These are phyloP conservation scores for Globisporangium emineosum DNA, from an alignment of 352 stramenopile species.

Conservation along the genomic window DNA sequence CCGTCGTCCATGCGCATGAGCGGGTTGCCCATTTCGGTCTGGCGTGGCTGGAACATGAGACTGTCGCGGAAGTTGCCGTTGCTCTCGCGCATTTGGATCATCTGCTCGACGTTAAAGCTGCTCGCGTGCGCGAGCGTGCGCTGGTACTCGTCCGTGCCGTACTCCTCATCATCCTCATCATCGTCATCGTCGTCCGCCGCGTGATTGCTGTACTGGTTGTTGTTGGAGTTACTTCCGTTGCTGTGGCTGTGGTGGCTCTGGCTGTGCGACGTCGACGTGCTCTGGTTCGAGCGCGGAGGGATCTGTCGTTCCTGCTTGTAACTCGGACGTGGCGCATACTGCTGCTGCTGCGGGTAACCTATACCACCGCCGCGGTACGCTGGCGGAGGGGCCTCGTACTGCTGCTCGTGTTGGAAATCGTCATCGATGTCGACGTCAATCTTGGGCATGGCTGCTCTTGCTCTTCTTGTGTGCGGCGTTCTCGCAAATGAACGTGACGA, in stretches of 20 bases:
- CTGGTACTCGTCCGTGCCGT: conserved; percentile 23
- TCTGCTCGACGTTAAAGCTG: conserved; percentile 66
- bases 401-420: conserved; percentile 17
- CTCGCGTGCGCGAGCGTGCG: conserved; percentile 28
- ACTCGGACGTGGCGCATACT: conserved; percentile 11
- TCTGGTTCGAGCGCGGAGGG: conserved; percentile 12
- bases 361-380: conserved; percentile 17
- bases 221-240: conserved; percentile 28
- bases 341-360: conserved; percentile 14
- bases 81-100: conserved; percentile 50
- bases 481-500: background rate
- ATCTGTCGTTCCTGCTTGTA: conserved; percentile 19
- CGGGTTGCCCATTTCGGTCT: conserved; percentile 61
- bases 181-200: conserved; percentile 33
- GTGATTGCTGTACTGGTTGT: conserved; percentile 22
- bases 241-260: conserved; percentile 15
- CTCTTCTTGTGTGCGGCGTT: background rate
- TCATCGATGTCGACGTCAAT: conserved; percentile 42
- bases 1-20: conserved; percentile 75
- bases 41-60: conserved; percentile 26
- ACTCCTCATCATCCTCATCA: conserved; percentile 15
- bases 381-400: conserved; percentile 7
- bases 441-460: conserved; percentile 25
- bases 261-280: conserved; percentile 18
- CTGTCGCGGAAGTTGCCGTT: conserved; percentile 46